Conservation (phyloP, 2,329 filamentous ascomycete genomes). For the Leptodontidium sp. region DNA sequence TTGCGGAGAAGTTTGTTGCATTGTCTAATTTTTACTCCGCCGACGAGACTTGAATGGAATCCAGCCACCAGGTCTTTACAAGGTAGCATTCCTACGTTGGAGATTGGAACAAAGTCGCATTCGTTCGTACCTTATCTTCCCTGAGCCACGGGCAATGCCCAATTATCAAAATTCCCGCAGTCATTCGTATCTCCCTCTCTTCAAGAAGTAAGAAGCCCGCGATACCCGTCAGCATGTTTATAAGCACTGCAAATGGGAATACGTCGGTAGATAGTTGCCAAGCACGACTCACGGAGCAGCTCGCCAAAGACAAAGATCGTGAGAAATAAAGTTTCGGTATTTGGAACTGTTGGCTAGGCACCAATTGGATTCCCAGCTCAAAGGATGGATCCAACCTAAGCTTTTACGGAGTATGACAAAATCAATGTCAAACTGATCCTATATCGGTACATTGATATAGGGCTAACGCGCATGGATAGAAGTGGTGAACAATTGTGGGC, state of each 20-base stretch:
- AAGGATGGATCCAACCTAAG: constrained; percentile 1
- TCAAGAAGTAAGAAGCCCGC: neutral
- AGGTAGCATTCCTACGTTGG: neutral
- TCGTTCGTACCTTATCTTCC: neutral
- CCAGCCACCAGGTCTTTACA: neutral
- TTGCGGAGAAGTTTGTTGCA: neutral
- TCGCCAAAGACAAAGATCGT: constrained; percentile 5
- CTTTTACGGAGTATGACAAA: neutral
- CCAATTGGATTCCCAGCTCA: constrained; percentile 6
- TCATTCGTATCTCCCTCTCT: neutral
- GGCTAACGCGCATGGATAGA: constrained; percentile 8
- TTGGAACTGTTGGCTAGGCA: constrained; percentile 27
- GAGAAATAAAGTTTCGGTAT: constrained; percentile 15
- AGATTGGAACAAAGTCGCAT: neutral
- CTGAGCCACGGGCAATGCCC: neutral
- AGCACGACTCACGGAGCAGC: neutral
- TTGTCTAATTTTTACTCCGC: neutral
- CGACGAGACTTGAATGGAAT: neutral
- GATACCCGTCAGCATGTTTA: neutral
- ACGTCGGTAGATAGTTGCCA: constrained; percentile 1
- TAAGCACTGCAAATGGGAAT: neutral
- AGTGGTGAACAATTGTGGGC: neutral
- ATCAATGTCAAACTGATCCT: constrained; percentile 4
- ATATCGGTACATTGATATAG: constrained; percentile 9
- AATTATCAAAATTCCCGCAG: neutral